Conservation (phyloP, 768 basidiomycete genomes). For the Boletus rufocinnamomeus region DNA sequence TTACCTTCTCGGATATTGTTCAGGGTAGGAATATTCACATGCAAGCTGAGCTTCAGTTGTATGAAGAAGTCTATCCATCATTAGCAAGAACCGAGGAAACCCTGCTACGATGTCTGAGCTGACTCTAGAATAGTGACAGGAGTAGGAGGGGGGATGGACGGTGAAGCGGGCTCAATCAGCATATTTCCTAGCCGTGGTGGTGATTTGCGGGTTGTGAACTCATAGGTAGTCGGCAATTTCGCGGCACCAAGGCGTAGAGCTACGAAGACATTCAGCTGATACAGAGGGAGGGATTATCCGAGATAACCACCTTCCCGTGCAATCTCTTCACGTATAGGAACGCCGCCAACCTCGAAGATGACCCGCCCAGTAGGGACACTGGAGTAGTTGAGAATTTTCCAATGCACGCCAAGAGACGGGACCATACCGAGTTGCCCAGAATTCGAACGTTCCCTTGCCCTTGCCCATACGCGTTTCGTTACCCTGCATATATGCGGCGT, state of each 20-base stretch:
- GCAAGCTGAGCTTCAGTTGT: neutral
- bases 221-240: conserved; percentile 85
- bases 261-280: conserved; percentile 33
- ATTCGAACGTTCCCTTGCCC: conserved; percentile 97
- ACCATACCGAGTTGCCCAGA: conserved; percentile 88
- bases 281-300: neutral
- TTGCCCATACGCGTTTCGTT: conserved; percentile 99
- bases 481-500: conserved; percentile 51
- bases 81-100: neutral
- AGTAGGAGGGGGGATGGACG: conserved; percentile 6
- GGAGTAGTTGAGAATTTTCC: conserved; percentile 1
- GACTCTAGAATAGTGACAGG: conserved; percentile 18
- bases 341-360: conserved; percentile 91
- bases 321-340: conserved; percentile 86
- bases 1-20: neutral
- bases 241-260: conserved; percentile 86
- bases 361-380: conserved; percentile 89
- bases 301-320: conserved; percentile 77
- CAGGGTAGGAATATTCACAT: neutral
- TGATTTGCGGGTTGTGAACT: conserved; percentile 72
- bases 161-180: conserved; percentile 45
- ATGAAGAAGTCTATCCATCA: conserved; percentile 9
- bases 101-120: conserved; percentile 13
- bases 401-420: neutral
- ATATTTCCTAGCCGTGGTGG: conserved; percentile 76